Conservation (phyloP, 495 filamentous ascomycete genomes). For the Aspergillus ostianus region DNA sequence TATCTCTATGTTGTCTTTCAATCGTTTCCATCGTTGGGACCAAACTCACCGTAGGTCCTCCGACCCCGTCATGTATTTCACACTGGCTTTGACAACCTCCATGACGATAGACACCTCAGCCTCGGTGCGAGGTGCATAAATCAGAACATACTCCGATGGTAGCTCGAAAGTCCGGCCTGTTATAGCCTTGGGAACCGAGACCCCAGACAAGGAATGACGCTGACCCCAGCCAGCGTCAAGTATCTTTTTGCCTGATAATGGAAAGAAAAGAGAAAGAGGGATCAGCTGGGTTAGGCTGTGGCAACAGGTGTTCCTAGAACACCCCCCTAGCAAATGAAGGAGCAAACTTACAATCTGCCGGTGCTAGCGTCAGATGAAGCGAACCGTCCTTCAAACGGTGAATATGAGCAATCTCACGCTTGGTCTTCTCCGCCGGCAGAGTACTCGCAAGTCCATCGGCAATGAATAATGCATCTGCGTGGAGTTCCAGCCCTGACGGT, state of each 20-base stretch:
- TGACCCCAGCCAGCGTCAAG: slow-evolving; percentile 86
- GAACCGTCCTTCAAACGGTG: slow-evolving; percentile 66
- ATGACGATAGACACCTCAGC: slow-evolving; percentile 66
- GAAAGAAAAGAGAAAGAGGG: slow-evolving; percentile 2
- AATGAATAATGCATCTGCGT: slow-evolving; percentile 32
- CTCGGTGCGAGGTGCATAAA: slow-evolving; percentile 77
- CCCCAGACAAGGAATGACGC: slow-evolving; percentile 75
- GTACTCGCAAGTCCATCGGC: slow-evolving; percentile 22
- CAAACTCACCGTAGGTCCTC: slow-evolving; percentile 18
- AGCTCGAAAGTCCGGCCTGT: slow-evolving; percentile 32
- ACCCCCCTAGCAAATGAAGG: neutral
- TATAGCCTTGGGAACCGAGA: slow-evolving; percentile 41
- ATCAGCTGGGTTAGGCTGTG: neutral
- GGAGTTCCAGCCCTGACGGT: slow-evolving; percentile 28
- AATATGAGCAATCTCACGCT: slow-evolving; percentile 76
- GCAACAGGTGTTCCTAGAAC: neutral
- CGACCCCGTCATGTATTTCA: slow-evolving; percentile 35
- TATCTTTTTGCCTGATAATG: slow-evolving; percentile 56
- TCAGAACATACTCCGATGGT: slow-evolving; percentile 69
- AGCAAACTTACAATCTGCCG: slow-evolving; percentile 56
- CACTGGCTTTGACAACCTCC: slow-evolving; percentile 66
- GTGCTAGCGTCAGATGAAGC: slow-evolving; percentile 74
- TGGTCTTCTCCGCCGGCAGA: slow-evolving; percentile 18
- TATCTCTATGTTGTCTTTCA: neutral
- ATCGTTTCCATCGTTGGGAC: neutral